A percentile compares a stretch with the other conserved stretches of the same genome.
Evolutionary conservation across 768 basidiomycete species (phyloP).

Genomic region (Brasilioporus rufonigricans): DNA sequence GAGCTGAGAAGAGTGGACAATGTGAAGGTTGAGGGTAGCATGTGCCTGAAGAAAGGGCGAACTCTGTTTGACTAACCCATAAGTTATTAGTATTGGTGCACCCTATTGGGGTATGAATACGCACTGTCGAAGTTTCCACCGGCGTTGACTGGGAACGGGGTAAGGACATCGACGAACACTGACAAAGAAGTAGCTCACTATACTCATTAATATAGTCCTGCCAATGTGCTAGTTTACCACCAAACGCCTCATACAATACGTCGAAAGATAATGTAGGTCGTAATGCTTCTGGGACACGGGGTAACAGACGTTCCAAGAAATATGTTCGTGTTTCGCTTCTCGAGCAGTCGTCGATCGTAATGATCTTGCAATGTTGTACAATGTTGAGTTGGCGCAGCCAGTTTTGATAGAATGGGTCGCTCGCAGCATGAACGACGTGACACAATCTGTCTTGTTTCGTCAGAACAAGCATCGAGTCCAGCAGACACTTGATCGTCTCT

Average conservation of each 20-base stretch:
- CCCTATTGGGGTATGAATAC: slow-evolving; percentile 22
- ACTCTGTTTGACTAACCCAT: slow-evolving; percentile 61
- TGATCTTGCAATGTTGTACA: slow-evolving; percentile 83
- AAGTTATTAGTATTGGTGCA: slow-evolving; percentile 3
- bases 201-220: slow-evolving; percentile 77
- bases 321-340: slow-evolving; percentile 67
- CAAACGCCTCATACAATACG: slow-evolving; percentile 71
- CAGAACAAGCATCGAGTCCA: slow-evolving; percentile 83
- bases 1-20: slow-evolving; percentile 78
- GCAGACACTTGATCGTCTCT: slow-evolving; percentile 79
- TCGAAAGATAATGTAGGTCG: slow-evolving; percentile 63
- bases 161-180: not conserved
- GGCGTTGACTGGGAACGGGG: slow-evolving; percentile 60
- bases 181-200: slow-evolving; percentile 35
- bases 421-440: slow-evolving; percentile 79
- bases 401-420: slow-evolving; percentile 82
- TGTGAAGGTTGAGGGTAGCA: slow-evolving; percentile 78
- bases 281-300: slow-evolving; percentile 66
- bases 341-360: slow-evolving; percentile 78
- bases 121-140: slow-evolving; percentile 69
- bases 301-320: slow-evolving; percentile 62
- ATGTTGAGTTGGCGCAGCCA: slow-evolving; percentile 79
- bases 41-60: slow-evolving; percentile 87
- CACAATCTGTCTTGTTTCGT: slow-evolving; percentile 87
- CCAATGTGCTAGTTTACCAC: slow-evolving; percentile 83